These are phyloP conservation scores for Aspergillus fumigatiaffinis DNA, from an alignment of 2,329 filamentous ascomycete genomes.

Conservation along the genomic window DNA sequence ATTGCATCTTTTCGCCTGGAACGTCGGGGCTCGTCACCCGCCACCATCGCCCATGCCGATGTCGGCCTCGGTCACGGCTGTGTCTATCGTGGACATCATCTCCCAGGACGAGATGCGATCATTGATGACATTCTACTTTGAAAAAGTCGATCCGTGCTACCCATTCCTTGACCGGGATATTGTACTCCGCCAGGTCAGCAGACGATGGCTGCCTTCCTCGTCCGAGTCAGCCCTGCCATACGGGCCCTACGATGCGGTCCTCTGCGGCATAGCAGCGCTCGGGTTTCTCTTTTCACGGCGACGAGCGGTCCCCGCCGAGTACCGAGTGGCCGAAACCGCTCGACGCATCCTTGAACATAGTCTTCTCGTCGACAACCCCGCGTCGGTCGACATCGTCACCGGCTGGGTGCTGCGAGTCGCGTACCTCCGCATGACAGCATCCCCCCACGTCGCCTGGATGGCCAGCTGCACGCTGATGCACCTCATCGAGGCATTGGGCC, in stretches of 20 bases:
- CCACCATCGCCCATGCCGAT: constrained; percentile 7
- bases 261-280: constrained; percentile 55
- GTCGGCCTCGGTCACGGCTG: constrained; percentile 9
- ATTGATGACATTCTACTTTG: constrained; percentile 49
- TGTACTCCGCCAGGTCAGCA: constrained; percentile 27
- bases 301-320: constrained; percentile 41
- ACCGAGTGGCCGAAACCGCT: constrained; percentile 46
- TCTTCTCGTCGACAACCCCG: constrained; percentile 21
- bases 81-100: constrained; percentile 46
- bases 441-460: constrained; percentile 53
- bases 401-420: constrained; percentile 52
- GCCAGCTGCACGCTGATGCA: constrained; percentile 57
- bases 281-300: constrained; percentile 50
- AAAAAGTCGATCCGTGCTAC: constrained; percentile 52
- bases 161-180: constrained; percentile 42
- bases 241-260: constrained; percentile 44
- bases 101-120: constrained; percentile 47
- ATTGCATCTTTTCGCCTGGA: constrained; percentile 57
- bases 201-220: constrained; percentile 22
- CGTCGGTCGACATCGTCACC: constrained; percentile 28
- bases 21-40: constrained; percentile 34
- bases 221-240: constrained; percentile 13
- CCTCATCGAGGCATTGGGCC: constrained; percentile 50
- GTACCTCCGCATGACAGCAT: constrained; percentile 52
- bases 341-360: constrained; percentile 44